Percentiles rank a stretch among this genome's conserved stretches.
These are phyloP conservation scores for Trichomonascus vanleenenianus DNA, from an alignment of 805 yeast species.

Conservation along the genomic window DNA sequence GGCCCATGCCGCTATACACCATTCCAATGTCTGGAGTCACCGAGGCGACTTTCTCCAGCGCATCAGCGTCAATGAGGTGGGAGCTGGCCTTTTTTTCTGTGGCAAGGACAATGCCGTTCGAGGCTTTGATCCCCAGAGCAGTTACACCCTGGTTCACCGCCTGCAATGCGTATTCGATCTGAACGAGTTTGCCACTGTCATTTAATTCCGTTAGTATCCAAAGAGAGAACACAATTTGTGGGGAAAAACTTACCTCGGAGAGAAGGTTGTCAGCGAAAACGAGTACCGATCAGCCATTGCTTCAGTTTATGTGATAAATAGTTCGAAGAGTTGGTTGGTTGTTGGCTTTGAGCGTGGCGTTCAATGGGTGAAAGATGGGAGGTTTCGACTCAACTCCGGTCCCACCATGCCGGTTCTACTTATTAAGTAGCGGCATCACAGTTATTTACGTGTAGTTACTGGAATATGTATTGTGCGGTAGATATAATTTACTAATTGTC, in stretches of 20 bases:
- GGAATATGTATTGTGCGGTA: too few species aligned
- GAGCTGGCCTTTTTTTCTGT: slow-evolving; percentile 90
- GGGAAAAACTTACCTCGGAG: slow-evolving; percentile 65
- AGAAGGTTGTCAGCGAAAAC: slow-evolving; percentile 92
- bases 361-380: too few species aligned
- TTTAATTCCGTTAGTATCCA: slow-evolving; percentile 1
- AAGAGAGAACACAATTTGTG: too few species aligned
- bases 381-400: too few species aligned
- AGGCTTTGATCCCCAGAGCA: slow-evolving; percentile 87
- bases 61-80: slow-evolving; percentile 63
- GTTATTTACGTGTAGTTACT: too few species aligned
- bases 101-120: slow-evolving; percentile 93
- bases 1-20: slow-evolving; percentile 98
- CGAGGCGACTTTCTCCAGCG: slow-evolving; percentile 67
- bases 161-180: slow-evolving; percentile 93
- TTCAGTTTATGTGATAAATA: slow-evolving; percentile 2
- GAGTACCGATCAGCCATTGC: slow-evolving; percentile 97
- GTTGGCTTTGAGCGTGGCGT: too few species aligned
- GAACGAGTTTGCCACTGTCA: slow-evolving; percentile 87
- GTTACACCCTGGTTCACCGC: slow-evolving; percentile 98
- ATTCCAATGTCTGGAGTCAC: slow-evolving; percentile 95
- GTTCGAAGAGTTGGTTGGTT: too few species aligned
- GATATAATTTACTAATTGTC: too few species aligned
- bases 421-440: too few species aligned
- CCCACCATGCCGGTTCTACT: too few species aligned